These are phyloP conservation scores for Russula earlei DNA, from an alignment of 768 basidiomycete species.

Conservation along the genomic window DNA sequence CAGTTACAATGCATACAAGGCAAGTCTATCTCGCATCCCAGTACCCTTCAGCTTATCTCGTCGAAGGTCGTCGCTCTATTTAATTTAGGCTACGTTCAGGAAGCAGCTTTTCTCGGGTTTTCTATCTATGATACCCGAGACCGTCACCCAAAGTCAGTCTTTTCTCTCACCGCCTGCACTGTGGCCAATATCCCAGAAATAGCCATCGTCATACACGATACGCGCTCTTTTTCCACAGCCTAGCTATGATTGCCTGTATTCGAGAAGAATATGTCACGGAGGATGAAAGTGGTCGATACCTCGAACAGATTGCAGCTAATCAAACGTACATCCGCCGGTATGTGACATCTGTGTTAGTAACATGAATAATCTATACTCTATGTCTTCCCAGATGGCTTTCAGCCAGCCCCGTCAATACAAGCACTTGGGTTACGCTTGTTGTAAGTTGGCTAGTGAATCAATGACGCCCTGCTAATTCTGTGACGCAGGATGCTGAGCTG, in stretches of 20 bases:
- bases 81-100: constrained; percentile 47
- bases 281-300: constrained; percentile 32
- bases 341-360: constrained; percentile 11
- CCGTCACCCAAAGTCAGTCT: constrained; percentile 52
- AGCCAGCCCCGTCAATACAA: constrained; percentile 58
- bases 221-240: constrained; percentile 58
- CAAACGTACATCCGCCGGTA: constrained; percentile 54
- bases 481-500: constrained; percentile 57
- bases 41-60: background rate
- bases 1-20: constrained; percentile 63
- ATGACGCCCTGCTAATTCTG: background rate
- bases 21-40: constrained; percentile 18
- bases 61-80: constrained; percentile 52
- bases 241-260: constrained; percentile 54
- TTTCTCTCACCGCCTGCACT: background rate
- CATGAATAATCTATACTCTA: background rate
- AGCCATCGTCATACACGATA: constrained; percentile 66
- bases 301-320: constrained; percentile 50
- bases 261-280: constrained; percentile 35
- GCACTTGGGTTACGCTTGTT: constrained; percentile 60
- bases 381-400: constrained; percentile 49
- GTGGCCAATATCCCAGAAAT: background rate
- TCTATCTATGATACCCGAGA: constrained; percentile 47
- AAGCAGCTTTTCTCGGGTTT: constrained; percentile 57
- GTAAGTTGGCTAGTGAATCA: constrained; percentile 29